Percentiles rank a stretch among this genome's conserved stretches.
Evolutionary conservation across 2,329 filamentous ascomycete genomes (phyloP).

Genomic region (Beauveria pseudobassiana): DNA sequence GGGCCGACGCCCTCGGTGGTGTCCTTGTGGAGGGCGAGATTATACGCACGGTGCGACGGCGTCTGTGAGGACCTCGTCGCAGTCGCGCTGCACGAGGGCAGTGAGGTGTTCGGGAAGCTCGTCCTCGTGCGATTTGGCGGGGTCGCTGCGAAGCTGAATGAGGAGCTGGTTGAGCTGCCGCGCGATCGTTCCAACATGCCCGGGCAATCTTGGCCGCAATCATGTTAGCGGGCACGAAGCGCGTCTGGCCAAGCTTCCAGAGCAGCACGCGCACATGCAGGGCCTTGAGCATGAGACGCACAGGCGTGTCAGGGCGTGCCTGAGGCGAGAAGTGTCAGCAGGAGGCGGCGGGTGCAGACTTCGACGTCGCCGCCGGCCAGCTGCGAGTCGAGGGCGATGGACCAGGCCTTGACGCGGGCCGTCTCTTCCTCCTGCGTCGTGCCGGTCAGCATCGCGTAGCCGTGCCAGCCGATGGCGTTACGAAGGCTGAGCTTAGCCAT

Average conservation of each 20-base stretch:
- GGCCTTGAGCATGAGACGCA: slow-evolving; percentile 82
- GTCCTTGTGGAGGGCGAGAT: slow-evolving; percentile 78
- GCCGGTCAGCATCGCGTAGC: slow-evolving; percentile 73
- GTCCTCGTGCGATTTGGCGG: slow-evolving; percentile 43
- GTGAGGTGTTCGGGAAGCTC: slow-evolving; percentile 68
- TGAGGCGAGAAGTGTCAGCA: slow-evolving; percentile 81
- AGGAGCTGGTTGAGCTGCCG: slow-evolving; percentile 52
- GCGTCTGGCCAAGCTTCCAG: slow-evolving; percentile 66
- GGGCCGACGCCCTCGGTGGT: slow-evolving; percentile 59
- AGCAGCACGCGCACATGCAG: slow-evolving; percentile 84
- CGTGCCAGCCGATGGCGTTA: slow-evolving; percentile 66
- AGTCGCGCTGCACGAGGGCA: slow-evolving; percentile 68
- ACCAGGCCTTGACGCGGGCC: slow-evolving; percentile 84
- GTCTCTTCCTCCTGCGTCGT: slow-evolving; percentile 78
- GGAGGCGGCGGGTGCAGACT: slow-evolving; percentile 78
- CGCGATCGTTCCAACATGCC: slow-evolving; percentile 74
- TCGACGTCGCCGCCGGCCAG: slow-evolving; percentile 84
- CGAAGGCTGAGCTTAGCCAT: slow-evolving; percentile 74
- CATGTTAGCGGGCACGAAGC: slow-evolving; percentile 57
- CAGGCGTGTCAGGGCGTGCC: slow-evolving; percentile 76
- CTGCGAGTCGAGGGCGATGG: slow-evolving; percentile 87
- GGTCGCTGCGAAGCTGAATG: slow-evolving; percentile 33
- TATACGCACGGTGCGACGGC: slow-evolving; percentile 76
- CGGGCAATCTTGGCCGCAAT: slow-evolving; percentile 67
- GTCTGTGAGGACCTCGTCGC: slow-evolving; percentile 72